Conservation (phyloP, 1,284 basidiomycete genomes). For the Tremellales sp. region DNA sequence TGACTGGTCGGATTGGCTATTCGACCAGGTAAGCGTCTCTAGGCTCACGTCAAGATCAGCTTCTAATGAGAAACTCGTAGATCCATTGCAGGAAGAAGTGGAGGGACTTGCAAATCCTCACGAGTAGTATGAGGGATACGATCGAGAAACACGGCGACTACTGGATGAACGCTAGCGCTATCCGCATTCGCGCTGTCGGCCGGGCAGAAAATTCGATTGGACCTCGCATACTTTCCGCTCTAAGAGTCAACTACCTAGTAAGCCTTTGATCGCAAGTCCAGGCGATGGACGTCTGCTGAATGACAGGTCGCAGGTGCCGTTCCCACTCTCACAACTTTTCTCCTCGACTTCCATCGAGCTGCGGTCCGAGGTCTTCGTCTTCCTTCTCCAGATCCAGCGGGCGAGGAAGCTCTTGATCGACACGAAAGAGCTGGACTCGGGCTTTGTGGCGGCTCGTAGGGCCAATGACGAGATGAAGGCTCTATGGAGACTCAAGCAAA, state of each 20-base stretch:
- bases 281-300: neutral
- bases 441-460: conserved; percentile 53
- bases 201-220: conserved; percentile 44
- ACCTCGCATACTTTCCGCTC: conserved; percentile 4
- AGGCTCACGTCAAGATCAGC: neutral
- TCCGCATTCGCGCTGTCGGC: conserved; percentile 64
- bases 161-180: conserved; percentile 66
- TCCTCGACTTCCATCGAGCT: conserved; percentile 57
- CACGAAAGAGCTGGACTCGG: conserved; percentile 18
- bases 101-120: conserved; percentile 79
- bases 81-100: conserved; percentile 67
- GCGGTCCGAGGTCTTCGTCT: conserved; percentile 70
- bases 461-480: conserved; percentile 56
- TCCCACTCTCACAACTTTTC: conserved; percentile 76
- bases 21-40: conserved; percentile 58
- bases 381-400: conserved; percentile 68
- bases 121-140: conserved; percentile 67
- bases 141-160: conserved; percentile 54
- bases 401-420: conserved; percentile 57
- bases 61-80: conserved; percentile 48
- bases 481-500: conserved; percentile 68
- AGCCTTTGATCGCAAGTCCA: neutral
- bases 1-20: conserved; percentile 68
- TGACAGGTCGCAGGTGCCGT: conserved; percentile 53
- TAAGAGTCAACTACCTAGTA: conserved; percentile 21